These are phyloP conservation scores for Citrus medica DNA, from an alignment of 345 rosid genomes.

Conservation along the genomic window DNA sequence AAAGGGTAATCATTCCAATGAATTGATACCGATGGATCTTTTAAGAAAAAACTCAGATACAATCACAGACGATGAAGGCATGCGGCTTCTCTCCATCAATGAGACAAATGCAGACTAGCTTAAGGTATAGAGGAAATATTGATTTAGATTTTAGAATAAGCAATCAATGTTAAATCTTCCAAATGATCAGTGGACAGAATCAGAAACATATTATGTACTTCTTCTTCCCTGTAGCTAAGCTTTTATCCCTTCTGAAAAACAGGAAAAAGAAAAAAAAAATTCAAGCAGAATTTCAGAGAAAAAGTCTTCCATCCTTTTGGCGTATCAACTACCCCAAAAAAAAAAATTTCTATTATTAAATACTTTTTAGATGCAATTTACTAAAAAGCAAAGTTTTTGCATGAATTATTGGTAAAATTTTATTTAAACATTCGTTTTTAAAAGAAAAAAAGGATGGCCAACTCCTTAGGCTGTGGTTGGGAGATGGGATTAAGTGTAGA, in stretches of 20 bases:
- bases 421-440: too few species aligned
- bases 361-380: too few species aligned
- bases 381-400: too few species aligned
- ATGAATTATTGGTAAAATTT: too few species aligned
- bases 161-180: neutral
- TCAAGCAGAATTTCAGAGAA: neutral
- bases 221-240: neutral
- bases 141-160: neutral
- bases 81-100: conserved; percentile 34
- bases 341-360: too few species aligned
- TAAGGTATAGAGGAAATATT: too few species aligned
- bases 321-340: neutral
- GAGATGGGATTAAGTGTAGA: too few species aligned
- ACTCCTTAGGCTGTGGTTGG: too few species aligned
- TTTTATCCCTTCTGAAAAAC: neutral
- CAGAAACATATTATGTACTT: neutral
- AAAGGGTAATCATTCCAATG: conserved; percentile 41
- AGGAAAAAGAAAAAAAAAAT: too few species aligned
- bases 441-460: too few species aligned
- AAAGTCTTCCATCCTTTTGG: neutral
- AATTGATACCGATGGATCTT: conserved; percentile 37
- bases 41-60: conserved; percentile 10
- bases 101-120: neutral
- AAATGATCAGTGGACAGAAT: neutral
- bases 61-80: conserved; percentile 20